phyloP scores from a whole-genome alignment of 2,329 filamentous ascomycete genomes.

The Rosellinia necatrix region DNA sequence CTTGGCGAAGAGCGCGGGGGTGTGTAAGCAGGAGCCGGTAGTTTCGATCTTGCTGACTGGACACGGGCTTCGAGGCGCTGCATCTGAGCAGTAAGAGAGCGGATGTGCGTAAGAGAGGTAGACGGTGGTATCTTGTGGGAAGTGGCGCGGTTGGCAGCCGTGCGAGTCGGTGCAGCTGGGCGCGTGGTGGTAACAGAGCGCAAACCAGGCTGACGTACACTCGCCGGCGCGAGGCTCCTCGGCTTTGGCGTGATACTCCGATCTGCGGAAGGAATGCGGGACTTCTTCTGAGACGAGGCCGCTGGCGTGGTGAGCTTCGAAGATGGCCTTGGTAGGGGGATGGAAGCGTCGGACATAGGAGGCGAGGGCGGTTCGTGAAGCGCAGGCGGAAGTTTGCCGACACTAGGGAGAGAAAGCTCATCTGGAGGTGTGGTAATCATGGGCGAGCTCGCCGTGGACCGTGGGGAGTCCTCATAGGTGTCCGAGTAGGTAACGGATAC shows the following conservation, averaged over 20 bases:
- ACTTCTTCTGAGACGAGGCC: slow-evolving; percentile 46
- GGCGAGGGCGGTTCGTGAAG: slow-evolving; percentile 88
- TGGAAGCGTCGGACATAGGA: slow-evolving; percentile 85
- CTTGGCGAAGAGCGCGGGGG: slow-evolving; percentile 83
- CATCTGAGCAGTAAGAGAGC: slow-evolving; percentile 94
- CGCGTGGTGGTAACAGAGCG: slow-evolving; percentile 55
- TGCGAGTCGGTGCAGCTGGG: slow-evolving; percentile 53
- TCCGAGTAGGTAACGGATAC: slow-evolving; percentile 70
- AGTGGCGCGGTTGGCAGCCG: slow-evolving; percentile 49
- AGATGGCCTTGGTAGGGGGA: slow-evolving; percentile 57
- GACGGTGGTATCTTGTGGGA: slow-evolving; percentile 59
- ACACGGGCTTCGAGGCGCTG: slow-evolving; percentile 93
- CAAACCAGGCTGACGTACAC: slow-evolving; percentile 44
- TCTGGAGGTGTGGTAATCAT: slow-evolving; percentile 84
- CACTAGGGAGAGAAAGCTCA: slow-evolving; percentile 62
- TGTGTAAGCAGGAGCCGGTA: slow-evolving; percentile 79
- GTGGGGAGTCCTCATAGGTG: slow-evolving; percentile 76
- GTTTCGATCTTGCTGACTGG: slow-evolving; percentile 86
- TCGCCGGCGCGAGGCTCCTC: slow-evolving; percentile 46
- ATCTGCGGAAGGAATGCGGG: slow-evolving; percentile 60
- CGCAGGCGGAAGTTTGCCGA: slow-evolving; percentile 63
- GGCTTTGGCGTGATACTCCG: slow-evolving; percentile 59
- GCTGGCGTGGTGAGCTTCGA: slow-evolving; percentile 49
- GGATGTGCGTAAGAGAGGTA: slow-evolving; percentile 87
- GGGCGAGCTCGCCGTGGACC: slow-evolving; percentile 88